Conservation (phyloP, 371 early-diverging fungal genomes). For the Rhizopus microsporus region DNA sequence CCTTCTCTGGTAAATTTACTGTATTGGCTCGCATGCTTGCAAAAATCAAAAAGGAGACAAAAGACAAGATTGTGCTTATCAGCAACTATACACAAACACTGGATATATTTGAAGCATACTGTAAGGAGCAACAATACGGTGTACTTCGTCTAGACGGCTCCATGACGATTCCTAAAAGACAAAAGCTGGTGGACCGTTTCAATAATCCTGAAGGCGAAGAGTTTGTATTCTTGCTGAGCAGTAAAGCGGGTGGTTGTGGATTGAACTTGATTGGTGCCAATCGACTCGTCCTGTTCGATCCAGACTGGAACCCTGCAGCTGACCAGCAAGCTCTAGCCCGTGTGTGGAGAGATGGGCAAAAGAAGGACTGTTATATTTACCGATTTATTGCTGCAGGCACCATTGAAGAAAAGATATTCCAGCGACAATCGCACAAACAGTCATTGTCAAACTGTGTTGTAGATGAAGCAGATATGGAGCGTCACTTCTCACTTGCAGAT, state of each 20-base stretch:
- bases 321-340: conserved; percentile 90
- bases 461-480: conserved; percentile 90
- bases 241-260: conserved; percentile 98
- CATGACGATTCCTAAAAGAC: conserved; percentile 88
- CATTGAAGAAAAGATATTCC: conserved; percentile 98
- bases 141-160: conserved; percentile 91
- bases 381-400: conserved; percentile 95
- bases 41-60: conserved; percentile 70
- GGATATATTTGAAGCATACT: conserved; percentile 90
- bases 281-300: conserved; percentile 92
- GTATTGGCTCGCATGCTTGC: conserved; percentile 79
- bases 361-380: conserved; percentile 92
- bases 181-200: conserved; percentile 92
- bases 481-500: conserved; percentile 90
- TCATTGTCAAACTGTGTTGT: conserved; percentile 92
- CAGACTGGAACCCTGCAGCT: conserved; percentile 85
- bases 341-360: conserved; percentile 98
- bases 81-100: conserved; percentile 98
- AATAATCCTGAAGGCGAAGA: conserved; percentile 86
- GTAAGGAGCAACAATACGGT: conserved; percentile 76
- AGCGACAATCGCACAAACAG: conserved; percentile 89
- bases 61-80: conserved; percentile 95
- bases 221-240: conserved; percentile 93
- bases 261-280: conserved; percentile 97
- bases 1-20: conserved; percentile 88